phyloP scores from a whole-genome alignment of 352 stramenopile species.

The Pythium sp. region DNA sequence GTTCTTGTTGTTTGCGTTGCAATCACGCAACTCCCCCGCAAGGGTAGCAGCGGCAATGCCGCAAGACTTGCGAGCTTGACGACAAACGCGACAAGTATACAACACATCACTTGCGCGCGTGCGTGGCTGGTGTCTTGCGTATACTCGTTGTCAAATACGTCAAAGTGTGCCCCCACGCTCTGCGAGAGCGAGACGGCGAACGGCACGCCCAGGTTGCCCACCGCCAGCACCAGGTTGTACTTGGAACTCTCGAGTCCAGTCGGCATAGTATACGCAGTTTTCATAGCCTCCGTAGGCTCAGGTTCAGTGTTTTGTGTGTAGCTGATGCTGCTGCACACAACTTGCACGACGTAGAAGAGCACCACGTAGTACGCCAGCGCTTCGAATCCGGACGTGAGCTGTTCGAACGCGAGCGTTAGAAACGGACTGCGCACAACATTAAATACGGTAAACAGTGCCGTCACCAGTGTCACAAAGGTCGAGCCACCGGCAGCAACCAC shows the following conservation, averaged over 20 bases:
- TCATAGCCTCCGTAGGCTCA: too few species aligned
- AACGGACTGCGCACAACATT: slow-evolving; percentile 50
- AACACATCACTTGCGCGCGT: slow-evolving; percentile 44
- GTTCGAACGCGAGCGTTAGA: slow-evolving; percentile 47
- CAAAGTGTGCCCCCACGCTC: slow-evolving; percentile 59
- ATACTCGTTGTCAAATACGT: slow-evolving; percentile 57
- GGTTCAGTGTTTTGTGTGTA: too few species aligned
- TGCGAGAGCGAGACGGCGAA: slow-evolving; percentile 62
- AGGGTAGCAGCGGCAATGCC: slow-evolving; percentile 39
- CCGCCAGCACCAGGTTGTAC: slow-evolving; percentile 50
- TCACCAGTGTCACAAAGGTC: slow-evolving; percentile 32
- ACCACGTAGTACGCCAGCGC: slow-evolving; percentile 51
- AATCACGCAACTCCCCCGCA: neutral
- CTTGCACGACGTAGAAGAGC: slow-evolving; percentile 43
- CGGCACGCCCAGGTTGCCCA: slow-evolving; percentile 50
- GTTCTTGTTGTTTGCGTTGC: slow-evolving; percentile 2
- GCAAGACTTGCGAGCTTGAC: slow-evolving; percentile 34
- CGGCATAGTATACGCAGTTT: slow-evolving; percentile 1
- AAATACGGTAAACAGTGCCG: slow-evolving; percentile 52
- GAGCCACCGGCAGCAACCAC: slow-evolving; percentile 31
- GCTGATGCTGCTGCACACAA: slow-evolving; percentile 2
- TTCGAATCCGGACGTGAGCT: slow-evolving; percentile 47
- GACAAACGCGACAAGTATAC: slow-evolving; percentile 39
- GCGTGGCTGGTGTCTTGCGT: slow-evolving; percentile 35
- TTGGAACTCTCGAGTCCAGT: slow-evolving; percentile 21